A percentile compares a stretch with the other conserved stretches of the same genome.
These are phyloP conservation scores for Emergomyces africanus DNA, from an alignment of 2,329 filamentous ascomycete species.

Conservation along the genomic window DNA sequence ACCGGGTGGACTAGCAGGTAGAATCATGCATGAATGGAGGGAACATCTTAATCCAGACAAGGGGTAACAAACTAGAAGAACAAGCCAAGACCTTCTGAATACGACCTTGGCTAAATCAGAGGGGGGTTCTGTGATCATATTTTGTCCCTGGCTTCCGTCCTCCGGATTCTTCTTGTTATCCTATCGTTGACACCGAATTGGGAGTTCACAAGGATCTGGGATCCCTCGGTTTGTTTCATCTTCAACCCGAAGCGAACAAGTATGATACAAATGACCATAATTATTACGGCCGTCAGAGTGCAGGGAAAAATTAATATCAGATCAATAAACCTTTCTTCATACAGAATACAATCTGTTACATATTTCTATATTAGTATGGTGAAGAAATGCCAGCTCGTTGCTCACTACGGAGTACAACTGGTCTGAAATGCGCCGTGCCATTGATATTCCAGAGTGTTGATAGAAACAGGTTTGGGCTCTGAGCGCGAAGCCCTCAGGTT, in stretches of 20 bases:
- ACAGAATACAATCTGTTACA: neutral
- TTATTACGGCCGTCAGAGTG: too few species aligned
- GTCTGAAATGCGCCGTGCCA: neutral
- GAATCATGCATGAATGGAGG: neutral
- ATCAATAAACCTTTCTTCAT: neutral
- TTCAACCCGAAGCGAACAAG: neutral
- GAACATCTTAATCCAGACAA: neutral
- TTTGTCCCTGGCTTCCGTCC: neutral
- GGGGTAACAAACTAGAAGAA: neutral
- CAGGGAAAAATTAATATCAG: neutral
- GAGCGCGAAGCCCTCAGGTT: neutral
- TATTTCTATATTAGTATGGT: neutral
- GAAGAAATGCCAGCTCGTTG: neutral
- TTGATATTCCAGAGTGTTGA: neutral
- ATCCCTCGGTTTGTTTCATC: neutral
- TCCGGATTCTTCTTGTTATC: neutral
- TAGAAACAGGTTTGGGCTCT: neutral
- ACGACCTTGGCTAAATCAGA: neutral
- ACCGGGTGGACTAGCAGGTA: neutral
- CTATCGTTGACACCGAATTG: neutral
- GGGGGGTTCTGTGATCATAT: neutral
- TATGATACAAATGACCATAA: neutral
- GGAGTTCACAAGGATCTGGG: neutral
- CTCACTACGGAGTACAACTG: neutral
- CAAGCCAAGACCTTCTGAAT: neutral